Evolutionary conservation across 1,284 basidiomycete genomes (phyloP).

Genomic region (Athelia sp.): DNA sequence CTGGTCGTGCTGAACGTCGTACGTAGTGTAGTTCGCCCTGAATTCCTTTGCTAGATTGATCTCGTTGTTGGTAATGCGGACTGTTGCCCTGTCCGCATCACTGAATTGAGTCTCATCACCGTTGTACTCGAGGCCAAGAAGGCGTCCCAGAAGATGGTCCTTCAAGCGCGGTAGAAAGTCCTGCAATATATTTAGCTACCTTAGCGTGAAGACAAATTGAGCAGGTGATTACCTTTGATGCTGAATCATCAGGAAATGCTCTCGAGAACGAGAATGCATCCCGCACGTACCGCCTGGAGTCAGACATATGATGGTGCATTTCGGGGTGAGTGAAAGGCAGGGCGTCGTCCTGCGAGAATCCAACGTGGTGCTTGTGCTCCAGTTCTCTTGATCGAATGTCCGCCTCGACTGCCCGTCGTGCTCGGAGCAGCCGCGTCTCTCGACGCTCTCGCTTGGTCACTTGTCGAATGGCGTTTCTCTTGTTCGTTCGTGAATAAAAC

Average conservation of each 20-base stretch:
- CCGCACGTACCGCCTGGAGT: slow-evolving; percentile 6
- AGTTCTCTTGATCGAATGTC: too few relatives aligned
- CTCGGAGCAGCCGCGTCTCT: slow-evolving; percentile 10
- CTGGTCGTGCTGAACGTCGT: slow-evolving; percentile 31
- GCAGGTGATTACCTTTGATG: slow-evolving; percentile 1
- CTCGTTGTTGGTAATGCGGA: slow-evolving; percentile 11
- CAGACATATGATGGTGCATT: slow-evolving; percentile 20
- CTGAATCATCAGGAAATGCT: slow-evolving; percentile 16
- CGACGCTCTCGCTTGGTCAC: slow-evolving; percentile 21
- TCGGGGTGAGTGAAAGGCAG: slow-evolving; percentile 11
- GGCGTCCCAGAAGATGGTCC: slow-evolving; percentile 16
- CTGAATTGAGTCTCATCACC: slow-evolving; percentile 17
- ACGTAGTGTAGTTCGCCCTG: slow-evolving; percentile 40
- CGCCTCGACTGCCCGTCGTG: background rate
- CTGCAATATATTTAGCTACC: slow-evolving; percentile 4
- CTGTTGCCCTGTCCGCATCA: slow-evolving; percentile 3
- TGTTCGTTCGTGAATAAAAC: slow-evolving; percentile 27
- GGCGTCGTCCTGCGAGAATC: slow-evolving; percentile 11
- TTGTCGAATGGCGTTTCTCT: slow-evolving; percentile 17
- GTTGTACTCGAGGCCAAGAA: slow-evolving; percentile 7
- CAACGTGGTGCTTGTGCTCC: slow-evolving; percentile 1
- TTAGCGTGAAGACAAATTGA: background rate
- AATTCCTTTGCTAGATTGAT: slow-evolving; percentile 17
- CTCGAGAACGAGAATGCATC: slow-evolving; percentile 14
- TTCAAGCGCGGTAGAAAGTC: slow-evolving; percentile 15